Evolutionary conservation across 495 filamentous ascomycete species (phyloP).

Genomic region (Penicillium parvum): DNA sequence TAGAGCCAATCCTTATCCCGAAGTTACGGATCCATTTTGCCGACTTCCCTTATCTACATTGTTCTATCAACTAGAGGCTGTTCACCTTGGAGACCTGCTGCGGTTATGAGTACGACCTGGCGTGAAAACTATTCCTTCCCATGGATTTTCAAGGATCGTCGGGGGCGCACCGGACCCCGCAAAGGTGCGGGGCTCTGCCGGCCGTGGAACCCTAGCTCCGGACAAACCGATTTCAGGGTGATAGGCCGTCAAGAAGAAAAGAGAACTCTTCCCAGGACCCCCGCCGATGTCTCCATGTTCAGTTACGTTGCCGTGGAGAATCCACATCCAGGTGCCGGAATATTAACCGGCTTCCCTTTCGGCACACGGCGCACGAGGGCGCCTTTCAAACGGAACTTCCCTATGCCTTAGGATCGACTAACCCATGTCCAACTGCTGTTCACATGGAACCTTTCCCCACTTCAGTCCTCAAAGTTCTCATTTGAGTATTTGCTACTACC

Average conservation of each 20-base stretch:
- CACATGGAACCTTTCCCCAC: no score
- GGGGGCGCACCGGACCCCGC: conserved; percentile 59
- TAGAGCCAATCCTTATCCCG: conserved; percentile 69
- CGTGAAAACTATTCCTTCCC: conserved; percentile 64
- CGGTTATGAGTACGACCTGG: conserved; percentile 65
- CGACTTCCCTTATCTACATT: conserved; percentile 65
- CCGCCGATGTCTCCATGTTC: no score
- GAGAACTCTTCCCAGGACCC: conserved; percentile 47
- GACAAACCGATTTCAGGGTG: conserved; percentile 57
- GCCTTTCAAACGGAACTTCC: no score
- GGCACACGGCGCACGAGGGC: no score
- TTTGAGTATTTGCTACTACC: no score
- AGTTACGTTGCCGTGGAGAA: no score
- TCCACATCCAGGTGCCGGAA: no score
- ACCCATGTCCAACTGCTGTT: no score
- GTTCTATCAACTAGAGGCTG: conserved; percentile 71
- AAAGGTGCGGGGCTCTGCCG: conserved; percentile 55
- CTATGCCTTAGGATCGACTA: no score
- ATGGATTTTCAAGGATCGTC: conserved; percentile 68
- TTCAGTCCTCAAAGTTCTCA: no score
- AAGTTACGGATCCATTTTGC: conserved; percentile 72
- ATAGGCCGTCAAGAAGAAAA: conserved; percentile 29
- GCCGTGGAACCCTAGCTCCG: conserved; percentile 25
- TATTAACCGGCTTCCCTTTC: no score
- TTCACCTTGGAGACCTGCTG: conserved; percentile 70